Percentiles rank a stretch among this genome's conserved stretches.
Evolutionary conservation across 352 stramenopile genomes (phyloP).

Genomic region (Phytophthora chlamydospora): DNA sequence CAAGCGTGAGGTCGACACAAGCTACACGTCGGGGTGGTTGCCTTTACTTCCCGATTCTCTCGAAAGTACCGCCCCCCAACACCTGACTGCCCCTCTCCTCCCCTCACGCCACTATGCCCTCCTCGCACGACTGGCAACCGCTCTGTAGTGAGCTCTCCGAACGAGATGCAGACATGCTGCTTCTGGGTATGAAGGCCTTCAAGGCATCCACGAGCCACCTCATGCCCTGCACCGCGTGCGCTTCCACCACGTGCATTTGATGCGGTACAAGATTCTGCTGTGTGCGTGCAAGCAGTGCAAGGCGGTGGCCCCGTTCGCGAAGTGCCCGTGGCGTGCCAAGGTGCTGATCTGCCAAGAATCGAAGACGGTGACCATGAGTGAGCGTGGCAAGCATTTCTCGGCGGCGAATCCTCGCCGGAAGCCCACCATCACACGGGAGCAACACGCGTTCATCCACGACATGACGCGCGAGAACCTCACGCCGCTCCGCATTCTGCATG

Average conservation of each 20-base stretch:
- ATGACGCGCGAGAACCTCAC: conserved; percentile 8
- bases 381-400: conserved; percentile 6
- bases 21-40: too few relatives aligned
- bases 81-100: too few relatives aligned
- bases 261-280: conserved; percentile 9
- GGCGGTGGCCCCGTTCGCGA: not conserved
- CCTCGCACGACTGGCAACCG: too few relatives aligned
- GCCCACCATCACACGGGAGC: not conserved
- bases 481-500: conserved; percentile 13
- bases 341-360: conserved; percentile 11
- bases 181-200: too few relatives aligned
- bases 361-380: not conserved
- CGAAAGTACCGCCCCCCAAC: too few relatives aligned
- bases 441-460: conserved; percentile 16
- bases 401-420: not conserved
- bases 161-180: too few relatives aligned
- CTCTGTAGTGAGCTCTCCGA: too few relatives aligned
- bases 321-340: conserved; percentile 11
- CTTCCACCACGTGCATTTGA: conserved; percentile 11
- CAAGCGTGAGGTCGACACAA: too few relatives aligned
- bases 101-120: too few relatives aligned
- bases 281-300: conserved; percentile 14
- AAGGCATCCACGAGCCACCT: conserved; percentile 23
- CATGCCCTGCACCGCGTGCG: conserved; percentile 9
- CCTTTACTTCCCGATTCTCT: too few relatives aligned